Conservation (phyloP, 345 rosid species). For the Arabidopsis arenosa region DNA sequence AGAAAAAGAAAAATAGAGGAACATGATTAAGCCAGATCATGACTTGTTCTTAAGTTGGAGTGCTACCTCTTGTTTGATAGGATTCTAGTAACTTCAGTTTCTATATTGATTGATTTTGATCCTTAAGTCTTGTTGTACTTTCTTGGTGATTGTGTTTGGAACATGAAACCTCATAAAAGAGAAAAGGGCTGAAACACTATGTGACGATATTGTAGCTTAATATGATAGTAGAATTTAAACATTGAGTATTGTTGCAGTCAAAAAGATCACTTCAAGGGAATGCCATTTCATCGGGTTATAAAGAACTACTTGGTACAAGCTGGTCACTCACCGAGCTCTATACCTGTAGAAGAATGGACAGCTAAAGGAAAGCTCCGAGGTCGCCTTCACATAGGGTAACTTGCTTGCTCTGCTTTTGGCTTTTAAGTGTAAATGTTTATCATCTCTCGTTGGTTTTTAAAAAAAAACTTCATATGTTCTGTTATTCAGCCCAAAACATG, state of each 20-base stretch:
- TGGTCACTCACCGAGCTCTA: conserved; percentile 62
- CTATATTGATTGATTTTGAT: conserved; percentile 9
- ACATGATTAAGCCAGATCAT: conserved; percentile 13
- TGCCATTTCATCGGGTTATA: conserved; percentile 80
- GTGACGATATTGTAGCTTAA: not conserved
- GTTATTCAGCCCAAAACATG: conserved; percentile 68
- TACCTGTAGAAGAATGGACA: conserved; percentile 81
- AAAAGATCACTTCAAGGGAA: conserved; percentile 78
- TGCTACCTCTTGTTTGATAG: conserved; percentile 12
- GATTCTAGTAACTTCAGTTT: not conserved
- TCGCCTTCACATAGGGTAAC: conserved; percentile 68
- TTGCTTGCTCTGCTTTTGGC: conserved; percentile 9
- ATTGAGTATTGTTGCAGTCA: conserved; percentile 59
- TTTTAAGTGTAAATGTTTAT: not conserved
- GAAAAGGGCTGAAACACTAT: not conserved
- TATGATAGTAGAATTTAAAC: conserved; percentile 2
- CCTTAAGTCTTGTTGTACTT: not conserved
- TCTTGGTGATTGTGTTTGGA: not conserved
- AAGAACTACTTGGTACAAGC: conserved; percentile 91
- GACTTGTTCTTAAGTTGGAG: conserved; percentile 5
- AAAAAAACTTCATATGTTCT: not conserved
- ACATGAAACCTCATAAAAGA: conserved; percentile 2
- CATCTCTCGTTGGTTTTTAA: not conserved
- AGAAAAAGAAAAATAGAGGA: not conserved
- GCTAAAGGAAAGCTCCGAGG: conserved; percentile 73